These are phyloP conservation scores for Coleophoma cylindrospora DNA, from an alignment of 2,329 filamentous ascomycete genomes.

Conservation along the genomic window DNA sequence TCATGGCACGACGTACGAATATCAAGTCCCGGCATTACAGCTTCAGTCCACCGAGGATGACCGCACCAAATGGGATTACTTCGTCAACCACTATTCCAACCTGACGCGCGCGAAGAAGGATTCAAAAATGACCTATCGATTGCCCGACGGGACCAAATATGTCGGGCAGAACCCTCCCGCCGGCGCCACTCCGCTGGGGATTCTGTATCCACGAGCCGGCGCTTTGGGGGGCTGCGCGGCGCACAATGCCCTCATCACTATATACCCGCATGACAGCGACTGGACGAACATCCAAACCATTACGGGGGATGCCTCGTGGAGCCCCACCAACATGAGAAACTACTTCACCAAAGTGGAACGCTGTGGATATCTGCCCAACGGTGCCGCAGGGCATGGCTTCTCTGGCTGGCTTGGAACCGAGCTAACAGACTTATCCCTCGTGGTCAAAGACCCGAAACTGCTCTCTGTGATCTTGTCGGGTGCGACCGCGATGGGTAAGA, in stretches of 20 bases:
- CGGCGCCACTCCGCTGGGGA: constrained; percentile 27
- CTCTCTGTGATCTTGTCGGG: background rate
- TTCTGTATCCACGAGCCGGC: constrained; percentile 32
- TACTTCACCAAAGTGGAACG: constrained; percentile 38
- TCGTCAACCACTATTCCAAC: constrained; percentile 44
- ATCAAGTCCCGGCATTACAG: constrained; percentile 41
- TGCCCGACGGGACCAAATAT: constrained; percentile 11
- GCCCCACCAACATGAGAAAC: constrained; percentile 32
- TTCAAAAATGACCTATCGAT: constrained; percentile 33
- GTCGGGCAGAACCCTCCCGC: constrained; percentile 25
- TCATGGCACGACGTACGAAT: constrained; percentile 33
- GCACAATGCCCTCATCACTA: constrained; percentile 31
- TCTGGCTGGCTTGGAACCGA: constrained; percentile 28
- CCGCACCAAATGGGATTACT: constrained; percentile 47
- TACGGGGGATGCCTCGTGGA: constrained; percentile 39
- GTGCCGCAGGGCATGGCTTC: constrained; percentile 35
- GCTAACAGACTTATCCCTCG: background rate
- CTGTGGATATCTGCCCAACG: constrained; percentile 34
- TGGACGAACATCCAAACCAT: constrained; percentile 34
- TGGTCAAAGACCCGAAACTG: background rate
- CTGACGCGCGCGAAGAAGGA: constrained; percentile 36
- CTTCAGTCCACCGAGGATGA: constrained; percentile 39
- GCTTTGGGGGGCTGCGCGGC: constrained; percentile 32
- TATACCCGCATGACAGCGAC: constrained; percentile 35
- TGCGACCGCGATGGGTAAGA: background rate